Evolutionary conservation across 2,329 filamentous ascomycete species (phyloP).

Genomic region (Xylariomycetidae sp.): DNA sequence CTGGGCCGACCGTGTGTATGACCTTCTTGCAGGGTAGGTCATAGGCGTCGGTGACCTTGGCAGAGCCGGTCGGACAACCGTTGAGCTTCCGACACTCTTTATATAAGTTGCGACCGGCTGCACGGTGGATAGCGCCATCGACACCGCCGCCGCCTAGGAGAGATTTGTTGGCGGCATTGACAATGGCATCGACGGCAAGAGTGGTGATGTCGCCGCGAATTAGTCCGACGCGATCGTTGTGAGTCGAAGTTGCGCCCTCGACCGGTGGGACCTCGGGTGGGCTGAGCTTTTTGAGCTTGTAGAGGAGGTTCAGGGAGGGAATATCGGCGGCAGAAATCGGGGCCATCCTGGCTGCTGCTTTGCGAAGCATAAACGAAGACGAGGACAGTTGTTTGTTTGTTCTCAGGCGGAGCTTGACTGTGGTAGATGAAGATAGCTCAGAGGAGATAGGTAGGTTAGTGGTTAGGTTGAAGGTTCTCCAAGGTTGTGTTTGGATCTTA

Average conservation of each 20-base stretch:
- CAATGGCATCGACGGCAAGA: slow-evolving; percentile 74
- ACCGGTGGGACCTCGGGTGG: slow-evolving; percentile 15
- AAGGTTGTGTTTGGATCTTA: too few relatives aligned
- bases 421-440: too few relatives aligned
- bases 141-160: slow-evolving; percentile 89
- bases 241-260: slow-evolving; percentile 21
- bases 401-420: too few relatives aligned
- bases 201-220: slow-evolving; percentile 77
- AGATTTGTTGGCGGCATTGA: slow-evolving; percentile 82
- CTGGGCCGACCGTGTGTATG: slow-evolving; percentile 86
- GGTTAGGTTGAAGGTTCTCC: too few relatives aligned
- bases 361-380: too few relatives aligned
- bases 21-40: slow-evolving; percentile 70
- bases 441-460: too few relatives aligned
- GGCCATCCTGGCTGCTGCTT: slow-evolving; percentile 34
- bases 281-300: slow-evolving; percentile 50
- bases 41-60: slow-evolving; percentile 80
- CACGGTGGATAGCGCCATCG: slow-evolving; percentile 79
- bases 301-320: slow-evolving; percentile 60
- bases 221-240: slow-evolving; percentile 69
- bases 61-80: slow-evolving; percentile 72
- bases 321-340: slow-evolving; percentile 48
- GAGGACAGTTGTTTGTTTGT: too few relatives aligned
- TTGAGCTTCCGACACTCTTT: slow-evolving; percentile 66
- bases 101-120: slow-evolving; percentile 66